Evolutionary conservation across 139 green algal species (phyloP), one percentile per base, ranked within the genome.

Genomic region (Axilococcus clingmanii): DNA sequence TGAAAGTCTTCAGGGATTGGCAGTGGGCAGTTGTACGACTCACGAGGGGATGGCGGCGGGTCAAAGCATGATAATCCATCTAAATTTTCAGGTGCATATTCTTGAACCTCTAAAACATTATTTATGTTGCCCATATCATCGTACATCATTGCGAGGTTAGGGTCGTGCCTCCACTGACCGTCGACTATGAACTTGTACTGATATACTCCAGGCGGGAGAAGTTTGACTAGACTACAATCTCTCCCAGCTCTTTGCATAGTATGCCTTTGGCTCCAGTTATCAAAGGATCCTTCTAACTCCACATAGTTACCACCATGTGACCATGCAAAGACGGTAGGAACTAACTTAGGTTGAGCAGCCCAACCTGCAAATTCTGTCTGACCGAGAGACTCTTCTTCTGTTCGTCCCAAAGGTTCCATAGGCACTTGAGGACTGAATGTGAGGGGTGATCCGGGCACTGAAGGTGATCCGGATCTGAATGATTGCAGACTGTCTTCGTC

Each of bases 101-200:
- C 89, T 57, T 92, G 80, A 37, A 94, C 92, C 75, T 98, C 92
- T 17, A 98, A 64, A 24, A 97, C 83, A 55, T 99, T 99, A 80
- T 98, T 99, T 19, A 98, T 85, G 63, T 98, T 99, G 49, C 82
- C 82, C 64, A 85, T 79, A 52, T 97, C 92, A 52, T 99, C 92
- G 40, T 89, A 93, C 78, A 98, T 94, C 29, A 84, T 86, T 0
- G 82, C 71, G 69, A 94, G 84, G 71, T 95, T 94, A 25, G 91
- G 85, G 32, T 94, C 92, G 55, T 96, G 94, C 54, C 87, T 84
- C 92, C 92, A 99, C 40, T 87, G 76, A 7, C 85, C 83, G 52
- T 99, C 92, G n/a, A 99, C 92, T 11, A 95, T 89, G 68, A 93
- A 95, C 55, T 94, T 95, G 77, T 91, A 95, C 77, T 95, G 79